These are phyloP conservation scores for Agaricus sinodeliciosus DNA, from an alignment of 768 basidiomycete genomes.

Conservation along the genomic window DNA sequence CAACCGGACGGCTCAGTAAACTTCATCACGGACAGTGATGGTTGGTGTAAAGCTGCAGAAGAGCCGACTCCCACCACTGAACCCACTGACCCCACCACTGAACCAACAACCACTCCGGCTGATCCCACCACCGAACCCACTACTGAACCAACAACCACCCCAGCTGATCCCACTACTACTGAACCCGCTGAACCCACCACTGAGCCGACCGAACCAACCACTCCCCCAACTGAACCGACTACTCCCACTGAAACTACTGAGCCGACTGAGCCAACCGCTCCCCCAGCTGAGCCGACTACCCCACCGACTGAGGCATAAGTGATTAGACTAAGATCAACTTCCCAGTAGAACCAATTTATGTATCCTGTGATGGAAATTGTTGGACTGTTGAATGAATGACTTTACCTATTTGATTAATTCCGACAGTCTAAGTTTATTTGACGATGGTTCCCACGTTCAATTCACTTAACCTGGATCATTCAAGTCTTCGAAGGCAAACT, in stretches of 20 bases:
- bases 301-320: background rate
- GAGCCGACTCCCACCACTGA: background rate
- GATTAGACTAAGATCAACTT: too few species aligned
- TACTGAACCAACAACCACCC: background rate
- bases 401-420: too few species aligned
- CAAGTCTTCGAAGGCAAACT: background rate
- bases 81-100: constrained; percentile 1
- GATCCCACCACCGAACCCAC: constrained; percentile 1
- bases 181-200: constrained; percentile 3
- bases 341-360: background rate
- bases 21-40: constrained; percentile 35
- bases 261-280: background rate
- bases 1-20: constrained; percentile 36
- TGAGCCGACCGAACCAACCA: background rate
- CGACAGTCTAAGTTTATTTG: background rate
- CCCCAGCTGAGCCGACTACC: too few species aligned
- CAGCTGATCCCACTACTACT: background rate
- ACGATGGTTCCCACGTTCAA: background rate
- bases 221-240: background rate
- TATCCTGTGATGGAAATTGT: background rate
- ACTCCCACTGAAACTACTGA: background rate
- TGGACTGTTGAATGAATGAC: background rate
- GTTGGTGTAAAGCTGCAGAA: constrained; percentile 30
- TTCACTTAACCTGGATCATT: background rate
- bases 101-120: background rate